phyloP scores from a whole-genome alignment of 2,329 filamentous ascomycete genomes.

The Curvularia spicifera region DNA sequence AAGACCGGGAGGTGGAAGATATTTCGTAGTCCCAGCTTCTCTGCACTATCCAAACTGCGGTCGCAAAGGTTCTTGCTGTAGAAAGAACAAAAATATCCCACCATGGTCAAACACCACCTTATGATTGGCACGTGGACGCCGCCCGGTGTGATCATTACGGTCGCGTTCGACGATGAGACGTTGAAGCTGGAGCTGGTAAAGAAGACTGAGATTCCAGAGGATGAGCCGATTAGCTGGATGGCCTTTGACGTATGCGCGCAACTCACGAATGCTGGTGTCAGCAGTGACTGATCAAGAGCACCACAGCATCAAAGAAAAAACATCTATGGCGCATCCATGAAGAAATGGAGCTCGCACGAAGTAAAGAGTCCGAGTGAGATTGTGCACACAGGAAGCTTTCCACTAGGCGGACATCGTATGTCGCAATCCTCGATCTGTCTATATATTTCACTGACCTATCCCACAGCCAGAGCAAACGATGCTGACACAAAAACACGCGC shows the following conservation, averaged over 20 bases:
- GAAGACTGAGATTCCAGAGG: slow-evolving; percentile 78
- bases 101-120: slow-evolving; percentile 80
- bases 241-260: slow-evolving; percentile 73
- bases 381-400: slow-evolving; percentile 71
- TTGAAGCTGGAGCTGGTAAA: slow-evolving; percentile 77
- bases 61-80: background rate
- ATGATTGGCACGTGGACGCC: slow-evolving; percentile 94
- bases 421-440: background rate
- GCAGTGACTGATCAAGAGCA: slow-evolving; percentile 22
- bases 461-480: slow-evolving; percentile 69
- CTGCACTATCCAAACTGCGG: background rate
- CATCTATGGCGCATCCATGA: slow-evolving; percentile 90
- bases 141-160: slow-evolving; percentile 87
- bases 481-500: slow-evolving; percentile 80
- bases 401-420: slow-evolving; percentile 77
- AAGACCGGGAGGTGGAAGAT: background rate
- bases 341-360: slow-evolving; percentile 86
- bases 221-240: slow-evolving; percentile 94
- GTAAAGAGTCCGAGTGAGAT: slow-evolving; percentile 79
- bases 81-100: slow-evolving; percentile 12
- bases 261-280: background rate
- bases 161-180: slow-evolving; percentile 84
- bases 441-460: slow-evolving; percentile 11
- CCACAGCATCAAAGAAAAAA: slow-evolving; percentile 77
- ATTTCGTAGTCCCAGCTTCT: background rate